phyloP scores from a whole-genome alignment of 129 eudicot genomes.

The Oenanthe sinensis region DNA sequence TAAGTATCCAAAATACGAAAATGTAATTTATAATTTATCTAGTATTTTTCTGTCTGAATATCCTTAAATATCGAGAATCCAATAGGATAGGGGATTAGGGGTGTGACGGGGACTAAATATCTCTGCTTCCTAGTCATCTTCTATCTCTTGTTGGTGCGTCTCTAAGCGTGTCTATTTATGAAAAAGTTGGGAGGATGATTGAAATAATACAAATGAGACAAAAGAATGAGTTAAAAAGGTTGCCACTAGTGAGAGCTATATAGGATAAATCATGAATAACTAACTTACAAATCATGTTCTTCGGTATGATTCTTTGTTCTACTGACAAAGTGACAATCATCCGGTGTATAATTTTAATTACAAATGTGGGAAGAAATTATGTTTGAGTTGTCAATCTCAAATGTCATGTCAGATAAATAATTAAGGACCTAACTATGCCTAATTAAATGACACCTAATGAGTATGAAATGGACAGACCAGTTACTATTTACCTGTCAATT shows the following conservation, averaged over 20 bases:
- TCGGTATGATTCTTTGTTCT: not conserved
- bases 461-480: not conserved
- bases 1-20: no score
- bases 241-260: not conserved
- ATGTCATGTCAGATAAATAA: not conserved
- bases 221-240: no score
- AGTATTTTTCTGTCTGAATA: no score
- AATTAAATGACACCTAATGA: not conserved
- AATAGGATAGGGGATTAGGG: no score
- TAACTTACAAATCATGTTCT: not conserved
- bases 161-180: no score
- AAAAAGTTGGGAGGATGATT: not conserved
- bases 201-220: not conserved
- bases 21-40: no score
- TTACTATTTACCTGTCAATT: not conserved
- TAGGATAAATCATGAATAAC: not conserved
- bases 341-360: not conserved
- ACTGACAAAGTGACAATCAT: no score
- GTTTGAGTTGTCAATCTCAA: not conserved
- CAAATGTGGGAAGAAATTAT: not conserved
- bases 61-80: no score
- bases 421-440: slow-evolving; percentile 4
- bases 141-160: no score
- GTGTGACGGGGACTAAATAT: no score
- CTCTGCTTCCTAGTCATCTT: no score